phyloP scores from a whole-genome alignment of 805 yeast genomes.

The Candida michaelii region DNA sequence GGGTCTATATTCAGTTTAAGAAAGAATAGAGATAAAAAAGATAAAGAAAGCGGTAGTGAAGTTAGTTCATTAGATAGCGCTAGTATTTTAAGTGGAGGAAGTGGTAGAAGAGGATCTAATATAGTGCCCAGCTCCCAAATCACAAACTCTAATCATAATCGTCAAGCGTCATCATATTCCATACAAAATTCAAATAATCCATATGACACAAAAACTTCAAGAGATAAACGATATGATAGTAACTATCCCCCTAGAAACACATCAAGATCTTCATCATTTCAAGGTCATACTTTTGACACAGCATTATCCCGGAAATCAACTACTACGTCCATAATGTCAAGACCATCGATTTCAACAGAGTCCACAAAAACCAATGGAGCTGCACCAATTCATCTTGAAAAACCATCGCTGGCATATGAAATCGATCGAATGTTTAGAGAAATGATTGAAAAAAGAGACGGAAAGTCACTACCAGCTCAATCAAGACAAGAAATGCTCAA shows the following conservation, averaged over 20 bases:
- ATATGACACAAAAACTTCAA: conserved; percentile 26
- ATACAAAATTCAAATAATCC: conserved; percentile 31
- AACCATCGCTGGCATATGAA: conserved; percentile 63
- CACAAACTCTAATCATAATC: conserved; percentile 33
- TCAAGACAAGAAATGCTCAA: conserved; percentile 76
- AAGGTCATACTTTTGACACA: conserved; percentile 12
- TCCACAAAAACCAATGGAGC: conserved; percentile 15
- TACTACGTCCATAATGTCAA: conserved; percentile 24
- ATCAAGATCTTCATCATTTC: conserved; percentile 6
- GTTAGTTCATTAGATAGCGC: conserved; percentile 32
- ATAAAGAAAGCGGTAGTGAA: conserved; percentile 26
- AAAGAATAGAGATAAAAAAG: conserved; percentile 23
- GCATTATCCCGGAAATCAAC: conserved; percentile 25
- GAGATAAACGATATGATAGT: conserved; percentile 4
- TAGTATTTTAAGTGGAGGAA: conserved; percentile 25
- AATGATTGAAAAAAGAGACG: conserved; percentile 81
- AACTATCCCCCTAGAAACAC: conserved; percentile 7
- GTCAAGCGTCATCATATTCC: conserved; percentile 42
- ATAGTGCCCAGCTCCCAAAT: conserved; percentile 32
- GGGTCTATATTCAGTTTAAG: conserved; percentile 39
- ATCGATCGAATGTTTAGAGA: conserved; percentile 75
- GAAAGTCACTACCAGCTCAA: conserved; percentile 63
- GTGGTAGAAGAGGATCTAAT: conserved; percentile 18
- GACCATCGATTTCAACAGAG: conserved; percentile 23
- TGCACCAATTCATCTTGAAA: conserved; percentile 55